Conservation (phyloP, 2,329 filamentous ascomycete genomes). For the Cladophialophora exuberans region DNA sequence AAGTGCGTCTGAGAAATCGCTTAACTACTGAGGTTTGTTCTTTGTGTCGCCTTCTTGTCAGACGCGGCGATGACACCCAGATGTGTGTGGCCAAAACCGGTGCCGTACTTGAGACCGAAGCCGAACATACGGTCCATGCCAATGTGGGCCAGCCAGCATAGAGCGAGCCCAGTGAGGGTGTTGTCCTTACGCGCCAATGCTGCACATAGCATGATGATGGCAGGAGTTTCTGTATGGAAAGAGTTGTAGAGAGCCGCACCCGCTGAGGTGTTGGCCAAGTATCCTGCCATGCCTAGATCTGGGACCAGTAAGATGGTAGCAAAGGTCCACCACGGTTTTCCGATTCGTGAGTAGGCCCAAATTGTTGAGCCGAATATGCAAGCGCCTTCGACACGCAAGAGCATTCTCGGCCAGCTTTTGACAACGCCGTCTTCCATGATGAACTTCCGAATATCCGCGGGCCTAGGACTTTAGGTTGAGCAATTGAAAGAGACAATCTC, state of each 20-base stretch:
- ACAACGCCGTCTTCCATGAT: conserved; percentile 18
- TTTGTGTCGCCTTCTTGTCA: background rate
- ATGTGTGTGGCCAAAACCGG: conserved; percentile 23
- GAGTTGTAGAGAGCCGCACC: conserved; percentile 22
- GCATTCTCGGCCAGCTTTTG: conserved; percentile 20
- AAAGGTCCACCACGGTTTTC: conserved; percentile 22
- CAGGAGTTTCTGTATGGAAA: conserved; percentile 21
- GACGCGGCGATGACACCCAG: conserved; percentile 13
- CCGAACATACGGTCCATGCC: conserved; percentile 28
- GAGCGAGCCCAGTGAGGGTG: conserved; percentile 7
- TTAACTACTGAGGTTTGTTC: background rate
- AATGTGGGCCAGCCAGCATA: conserved; percentile 25
- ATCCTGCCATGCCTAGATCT: conserved; percentile 24
- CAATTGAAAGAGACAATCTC: no score
- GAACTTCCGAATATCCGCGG: no score
- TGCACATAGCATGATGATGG: conserved; percentile 20
- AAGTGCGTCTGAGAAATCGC: conserved; percentile 70
- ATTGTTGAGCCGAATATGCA: conserved; percentile 19
- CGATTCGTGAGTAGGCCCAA: conserved; percentile 19
- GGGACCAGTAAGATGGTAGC: conserved; percentile 19
- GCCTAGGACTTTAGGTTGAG: no score
- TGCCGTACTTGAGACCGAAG: conserved; percentile 24
- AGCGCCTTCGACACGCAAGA: conserved; percentile 22
- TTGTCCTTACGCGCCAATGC: conserved; percentile 20
- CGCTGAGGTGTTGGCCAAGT: conserved; percentile 15